Evolutionary conservation across 495 filamentous ascomycete genomes (phyloP), one percentile per base, ranked within the genome.

Genomic region (Tuber brumale): DNA sequence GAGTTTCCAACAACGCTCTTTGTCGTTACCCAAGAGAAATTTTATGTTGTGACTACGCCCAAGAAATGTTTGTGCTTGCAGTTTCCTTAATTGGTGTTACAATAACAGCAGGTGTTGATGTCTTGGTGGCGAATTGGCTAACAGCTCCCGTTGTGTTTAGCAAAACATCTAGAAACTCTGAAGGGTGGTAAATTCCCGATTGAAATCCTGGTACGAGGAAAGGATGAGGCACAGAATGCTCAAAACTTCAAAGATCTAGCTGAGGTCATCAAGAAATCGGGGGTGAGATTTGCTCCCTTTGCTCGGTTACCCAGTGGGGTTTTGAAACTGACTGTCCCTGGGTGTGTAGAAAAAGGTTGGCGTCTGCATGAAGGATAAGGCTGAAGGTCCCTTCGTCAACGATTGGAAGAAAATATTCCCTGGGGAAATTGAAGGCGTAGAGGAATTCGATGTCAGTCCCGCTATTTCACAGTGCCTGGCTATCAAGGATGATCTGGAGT

Each of bases 1-100:
- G 95, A 99, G 83, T 99, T 99, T 81, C 95, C 95, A 69, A 93
- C 95, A 21, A 98, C 95, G 0, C 87, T 98, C 61, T 91, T 99
- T 85, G 87, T 99, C 69, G 88, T 98, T 80, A 97, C 96, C 16
- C 89, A 90, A 72, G 96, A 98, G 73, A 88, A 89, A 73, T 86
- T 98, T 77, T 95, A 94, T 84, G 90, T 97, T 72, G 91, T 98
- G 74, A 98, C 96, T 3, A 98, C 95, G 18, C 90, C 93, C 31
- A 99, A 99, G 86, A 99, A 99, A 90, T 94, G 94, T 95, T 82
- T 76, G 84, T 70, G 57, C 57, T 35, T 35, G 57, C 27, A 12
- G 35, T 27, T 39, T 70, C 8, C 61, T 76, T 71, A 19, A 45
- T 66, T 71, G 61, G 10, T 37, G 8, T 75, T 44, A 72, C 10